phyloP scores from a whole-genome alignment of 345 rosid genomes.

The Eucalyptus albens region DNA sequence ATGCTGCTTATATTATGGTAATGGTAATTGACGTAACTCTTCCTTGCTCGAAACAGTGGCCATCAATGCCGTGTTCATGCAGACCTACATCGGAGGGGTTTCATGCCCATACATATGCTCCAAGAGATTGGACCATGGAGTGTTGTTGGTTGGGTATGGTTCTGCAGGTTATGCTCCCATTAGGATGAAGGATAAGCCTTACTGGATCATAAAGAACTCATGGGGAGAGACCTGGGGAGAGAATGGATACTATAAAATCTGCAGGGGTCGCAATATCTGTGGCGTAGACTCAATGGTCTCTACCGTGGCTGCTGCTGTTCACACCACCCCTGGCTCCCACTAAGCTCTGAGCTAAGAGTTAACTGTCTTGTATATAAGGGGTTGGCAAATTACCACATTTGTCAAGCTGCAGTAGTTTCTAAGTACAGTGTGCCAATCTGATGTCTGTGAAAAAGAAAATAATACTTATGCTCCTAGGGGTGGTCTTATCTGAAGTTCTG shows the following conservation, averaged over 20 bases:
- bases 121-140: constrained; percentile 75
- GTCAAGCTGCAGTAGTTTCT: background rate
- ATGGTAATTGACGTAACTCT: background rate
- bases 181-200: constrained; percentile 84
- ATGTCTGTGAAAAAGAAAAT: background rate
- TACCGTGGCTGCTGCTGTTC: constrained; percentile 68
- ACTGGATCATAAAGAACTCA: constrained; percentile 89
- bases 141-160: constrained; percentile 76
- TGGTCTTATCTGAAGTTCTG: background rate
- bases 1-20: background rate
- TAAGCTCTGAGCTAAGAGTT: background rate
- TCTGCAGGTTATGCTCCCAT: constrained; percentile 68
- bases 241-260: constrained; percentile 78
- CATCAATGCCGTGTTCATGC: constrained; percentile 86
- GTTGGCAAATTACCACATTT: background rate
- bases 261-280: constrained; percentile 75
- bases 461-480: background rate
- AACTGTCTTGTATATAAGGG: background rate
- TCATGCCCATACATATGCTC: constrained; percentile 86
- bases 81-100: constrained; percentile 83
- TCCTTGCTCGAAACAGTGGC: constrained; percentile 28
- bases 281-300: constrained; percentile 94
- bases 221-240: constrained; percentile 96
- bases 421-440: background rate
- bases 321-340: background rate